Conservation (phyloP, 2,329 filamentous ascomycete species). For the Colletotrichum cuscutae region DNA sequence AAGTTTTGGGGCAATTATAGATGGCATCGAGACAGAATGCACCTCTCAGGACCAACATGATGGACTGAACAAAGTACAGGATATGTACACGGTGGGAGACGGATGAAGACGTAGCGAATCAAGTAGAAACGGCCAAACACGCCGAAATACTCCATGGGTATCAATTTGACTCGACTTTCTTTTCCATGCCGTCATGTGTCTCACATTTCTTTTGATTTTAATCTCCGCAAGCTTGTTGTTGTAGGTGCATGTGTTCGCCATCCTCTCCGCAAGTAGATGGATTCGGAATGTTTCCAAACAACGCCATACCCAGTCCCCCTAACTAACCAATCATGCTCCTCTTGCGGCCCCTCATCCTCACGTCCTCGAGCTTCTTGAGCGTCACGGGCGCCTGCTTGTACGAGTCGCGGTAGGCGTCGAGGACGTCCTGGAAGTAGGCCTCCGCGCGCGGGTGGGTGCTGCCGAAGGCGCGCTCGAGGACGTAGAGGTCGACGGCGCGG, state of each 20-base stretch:
- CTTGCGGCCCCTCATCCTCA: constrained; percentile 93
- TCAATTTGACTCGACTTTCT: constrained; percentile 31
- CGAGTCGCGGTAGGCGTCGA: constrained; percentile 77
- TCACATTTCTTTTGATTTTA: neutral
- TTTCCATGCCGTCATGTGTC: constrained; percentile 32
- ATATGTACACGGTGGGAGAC: neutral
- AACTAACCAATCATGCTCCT: constrained; percentile 90
- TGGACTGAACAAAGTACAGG: constrained; percentile 1
- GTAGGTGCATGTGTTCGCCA: no score
- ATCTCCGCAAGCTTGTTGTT: no score
- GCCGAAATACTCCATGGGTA: constrained; percentile 14
- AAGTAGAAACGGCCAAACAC: constrained; percentile 9
- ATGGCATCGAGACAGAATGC: constrained; percentile 20
- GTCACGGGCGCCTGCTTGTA: constrained; percentile 82
- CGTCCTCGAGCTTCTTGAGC: constrained; percentile 87
- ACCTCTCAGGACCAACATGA: constrained; percentile 14
- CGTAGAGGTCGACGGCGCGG: constrained; percentile 94
- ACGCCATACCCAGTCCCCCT: constrained; percentile 26
- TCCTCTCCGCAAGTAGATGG: neutral
- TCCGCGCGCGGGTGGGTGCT: constrained; percentile 93
- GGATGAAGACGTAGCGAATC: neutral
- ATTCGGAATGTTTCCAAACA: constrained; percentile 12
- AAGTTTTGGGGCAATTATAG: constrained; percentile 6
- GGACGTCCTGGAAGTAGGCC: constrained; percentile 76
- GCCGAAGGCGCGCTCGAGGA: constrained; percentile 92